A percentile compares a stretch with the other conserved stretches of the same genome.
Evolutionary conservation across 2,329 filamentous ascomycete species (phyloP).

Genomic region (Lecanosticta acicola): DNA sequence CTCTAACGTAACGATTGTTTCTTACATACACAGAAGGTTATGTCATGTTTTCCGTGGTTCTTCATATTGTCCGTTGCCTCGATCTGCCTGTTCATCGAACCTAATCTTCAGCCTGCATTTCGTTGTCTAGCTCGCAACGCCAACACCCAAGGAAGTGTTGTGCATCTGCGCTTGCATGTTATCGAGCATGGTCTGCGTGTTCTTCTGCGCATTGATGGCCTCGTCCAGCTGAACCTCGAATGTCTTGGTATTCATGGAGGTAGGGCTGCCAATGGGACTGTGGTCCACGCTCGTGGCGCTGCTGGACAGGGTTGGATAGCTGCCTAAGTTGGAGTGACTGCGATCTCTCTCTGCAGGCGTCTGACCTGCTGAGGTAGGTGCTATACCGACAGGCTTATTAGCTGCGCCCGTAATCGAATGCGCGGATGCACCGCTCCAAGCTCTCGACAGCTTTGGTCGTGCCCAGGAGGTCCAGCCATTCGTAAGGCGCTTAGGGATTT

Average conservation of each 20-base stretch:
- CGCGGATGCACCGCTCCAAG: conserved; percentile 26
- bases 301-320: conserved; percentile 3
- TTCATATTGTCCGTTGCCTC: too few species aligned
- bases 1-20: too few species aligned
- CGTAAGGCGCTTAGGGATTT: conserved; percentile 23
- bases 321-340: conserved; percentile 11
- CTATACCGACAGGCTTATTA: conserved; percentile 1
- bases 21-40: too few species aligned
- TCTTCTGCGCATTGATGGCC: conserved; percentile 16
- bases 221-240: conserved; percentile 21
- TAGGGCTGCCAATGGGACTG: conserved; percentile 23
- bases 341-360: conserved; percentile 4
- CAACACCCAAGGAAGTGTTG: neutral
- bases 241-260: conserved; percentile 8
- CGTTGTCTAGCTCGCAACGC: neutral
- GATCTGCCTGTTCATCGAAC: too few species aligned
- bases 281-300: neutral
- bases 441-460: conserved; percentile 28
- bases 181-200: conserved; percentile 9
- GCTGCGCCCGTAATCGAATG: conserved; percentile 9
- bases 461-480: conserved; percentile 31
- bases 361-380: conserved; percentile 1
- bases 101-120: too few species aligned
- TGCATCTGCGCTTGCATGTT: neutral
- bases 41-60: too few species aligned